Evolutionary conservation across 306 rosid genomes (phyloP), one percentile per base, ranked within the genome.

Genomic region (Corylus americana): DNA sequence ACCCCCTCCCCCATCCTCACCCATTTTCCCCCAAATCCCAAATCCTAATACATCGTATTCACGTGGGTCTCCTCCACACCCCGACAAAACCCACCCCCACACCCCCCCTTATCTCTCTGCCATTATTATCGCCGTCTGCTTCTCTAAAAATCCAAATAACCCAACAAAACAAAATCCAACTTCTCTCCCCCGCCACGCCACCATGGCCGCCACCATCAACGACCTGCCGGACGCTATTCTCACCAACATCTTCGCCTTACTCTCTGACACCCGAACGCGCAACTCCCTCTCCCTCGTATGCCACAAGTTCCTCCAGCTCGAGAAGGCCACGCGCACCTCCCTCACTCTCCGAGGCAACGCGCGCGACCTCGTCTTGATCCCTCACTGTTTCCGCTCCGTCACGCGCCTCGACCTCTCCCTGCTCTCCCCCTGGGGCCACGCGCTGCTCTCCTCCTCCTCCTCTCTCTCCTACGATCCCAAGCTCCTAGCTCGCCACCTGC

Each of bases 311-410:
- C 81, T 47, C 54, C 45, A 71, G 0, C 49, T 90, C 0, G 99
- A 95, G 44, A 74, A 98, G 27, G 78, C 86, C 74, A 95, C 99
- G 68, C 96, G 99, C 67, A 45, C 82, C 22, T 70, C 90, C 11
- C 93, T 95, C 85, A 80, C 88, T 8, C 97, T 95, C 73, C 91
- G 93, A 0, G 97, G 98, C 1, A 95, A 93, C 96, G 98, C 97
- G 70, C 96, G 91, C 54, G 91, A 95, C 85, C 88, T 95, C 5
- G 83, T 79, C 80, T 75, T 68, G 55, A 81, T 93, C 76, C 99
- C 98, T 11, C 79, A 77, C 8, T 91, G 86, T 70, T 95, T 95
- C 88, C 11, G 74, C n/a, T 68, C 83, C 51, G 93, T 91, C 35
- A 83, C 89, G 11, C 74, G 84, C 81, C 90, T 93, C 12, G 97